Base-by-base conservation (phyloP, 1,284 basidiomycete species). In the Chiua sp. region DNA sequence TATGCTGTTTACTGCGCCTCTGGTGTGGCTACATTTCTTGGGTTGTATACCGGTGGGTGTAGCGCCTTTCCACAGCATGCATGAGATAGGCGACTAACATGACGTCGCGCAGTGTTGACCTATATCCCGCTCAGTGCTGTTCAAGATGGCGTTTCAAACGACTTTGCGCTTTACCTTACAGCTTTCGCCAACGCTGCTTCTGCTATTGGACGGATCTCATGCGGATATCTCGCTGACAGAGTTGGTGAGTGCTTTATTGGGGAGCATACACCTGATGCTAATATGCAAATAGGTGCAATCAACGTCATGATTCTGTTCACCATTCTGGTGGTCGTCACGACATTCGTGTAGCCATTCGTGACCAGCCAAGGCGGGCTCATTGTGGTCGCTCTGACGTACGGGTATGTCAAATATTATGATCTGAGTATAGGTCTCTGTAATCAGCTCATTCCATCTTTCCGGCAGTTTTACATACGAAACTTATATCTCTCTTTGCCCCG, bases 11-110 rank as follows among this genome's bases (percentile, higher is more conserved):
- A 78, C 61, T 73, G 73, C 51, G 8, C 76, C 3, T 78, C 83
- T 0, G 77, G 78, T 6, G 73, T 82, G 46, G 65, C 82, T 13
- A 72, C 76, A 3, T 88, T 85, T 72, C 75, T 90, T 13, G 88
- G 87, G 8, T 68, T 88, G 22, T 90, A 86, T 67, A 88, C 86
- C 3, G 79, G 85, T 84, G 57, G 18, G 76, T 63, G 49, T 22
- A 1, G 2, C 46, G 35, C 26, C 18, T 10, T 55, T 57, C 20
- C 47, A 20, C 33, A 16, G 22, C 33, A 16, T 32, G 23, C 5
- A 7, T 18, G 12, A 28, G 32, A 46, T 20, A 39, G 18, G 26
- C 39, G 11, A 53, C 67, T 72, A 15, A 69, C 35, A 4, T 2
- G 37, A 5, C 4, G 7, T 50, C 3, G 23, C 5, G 49, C 68